These are phyloP conservation scores for Gracilaria gracilis DNA, from an alignment of 23 red algal genomes.

Conservation along the genomic window DNA sequence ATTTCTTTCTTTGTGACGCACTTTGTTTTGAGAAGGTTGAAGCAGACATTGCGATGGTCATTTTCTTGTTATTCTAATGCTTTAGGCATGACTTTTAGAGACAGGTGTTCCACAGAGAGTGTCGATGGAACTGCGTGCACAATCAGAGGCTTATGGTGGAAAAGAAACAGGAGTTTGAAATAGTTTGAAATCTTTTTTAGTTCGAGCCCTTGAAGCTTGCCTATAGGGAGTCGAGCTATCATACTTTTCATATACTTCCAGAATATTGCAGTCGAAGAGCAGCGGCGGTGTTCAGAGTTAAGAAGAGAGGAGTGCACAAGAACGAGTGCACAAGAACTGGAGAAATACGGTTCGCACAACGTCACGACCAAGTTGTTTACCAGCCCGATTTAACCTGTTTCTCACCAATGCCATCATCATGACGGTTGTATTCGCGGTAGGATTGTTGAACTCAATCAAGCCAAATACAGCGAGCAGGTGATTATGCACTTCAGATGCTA, in stretches of 20 bases:
- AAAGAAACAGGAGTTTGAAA: too few species aligned
- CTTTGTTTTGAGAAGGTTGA: too few species aligned
- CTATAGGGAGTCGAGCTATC: too few species aligned
- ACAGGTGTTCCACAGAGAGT: too few species aligned
- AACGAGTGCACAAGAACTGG: slow-evolving; percentile 38
- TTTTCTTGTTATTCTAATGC: too few species aligned
- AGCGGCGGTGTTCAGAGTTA: slow-evolving; percentile 48
- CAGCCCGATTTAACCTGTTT: slow-evolving; percentile 15
- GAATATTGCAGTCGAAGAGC: slow-evolving; percentile 41
- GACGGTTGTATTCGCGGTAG: slow-evolving; percentile 56
- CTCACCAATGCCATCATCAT: slow-evolving; percentile 42
- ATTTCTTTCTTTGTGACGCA: too few species aligned
- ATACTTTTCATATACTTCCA: background rate
- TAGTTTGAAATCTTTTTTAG: too few species aligned
- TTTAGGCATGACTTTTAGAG: too few species aligned
- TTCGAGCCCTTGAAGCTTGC: too few species aligned
- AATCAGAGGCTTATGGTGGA: too few species aligned
- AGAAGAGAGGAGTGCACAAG: slow-evolving; percentile 45
- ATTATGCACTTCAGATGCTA: background rate
- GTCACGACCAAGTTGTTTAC: slow-evolving; percentile 24
- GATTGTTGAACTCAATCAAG: slow-evolving; percentile 39
- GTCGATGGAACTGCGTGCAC: too few species aligned
- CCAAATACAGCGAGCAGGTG: slow-evolving; percentile 42
- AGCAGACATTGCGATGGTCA: too few species aligned
- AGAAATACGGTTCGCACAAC: slow-evolving; percentile 16